A percentile compares a stretch with the other conserved stretches of the same genome.
Evolutionary conservation across 768 basidiomycete genomes (phyloP).

Genomic region (Brasilioporus rufonigricans): DNA sequence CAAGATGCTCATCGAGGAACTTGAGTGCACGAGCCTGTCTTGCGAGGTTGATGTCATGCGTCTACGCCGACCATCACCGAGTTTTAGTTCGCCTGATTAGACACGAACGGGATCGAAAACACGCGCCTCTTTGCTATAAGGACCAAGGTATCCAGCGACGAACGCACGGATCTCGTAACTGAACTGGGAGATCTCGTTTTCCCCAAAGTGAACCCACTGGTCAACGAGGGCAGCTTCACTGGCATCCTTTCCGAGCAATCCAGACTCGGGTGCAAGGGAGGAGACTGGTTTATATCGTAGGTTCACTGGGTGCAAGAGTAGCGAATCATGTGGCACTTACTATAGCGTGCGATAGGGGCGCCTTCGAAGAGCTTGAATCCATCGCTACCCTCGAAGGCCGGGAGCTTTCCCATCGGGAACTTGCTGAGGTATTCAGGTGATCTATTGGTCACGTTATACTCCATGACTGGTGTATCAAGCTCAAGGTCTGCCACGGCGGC

Average conservation of each 20-base stretch:
- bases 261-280: conserved; percentile 26
- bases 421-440: conserved; percentile 29
- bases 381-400: conserved; percentile 23
- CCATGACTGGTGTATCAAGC: conserved; percentile 21
- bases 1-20: conserved; percentile 26
- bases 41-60: conserved; percentile 13
- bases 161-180: conserved; percentile 21
- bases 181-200: conserved; percentile 23
- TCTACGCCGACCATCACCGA: conserved; percentile 1
- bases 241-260: conserved; percentile 23
- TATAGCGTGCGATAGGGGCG: conserved; percentile 28
- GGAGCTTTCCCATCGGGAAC: conserved; percentile 30
- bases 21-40: conserved; percentile 24
- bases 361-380: conserved; percentile 30
- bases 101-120: neutral
- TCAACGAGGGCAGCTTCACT: conserved; percentile 28
- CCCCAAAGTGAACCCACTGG: conserved; percentile 32
- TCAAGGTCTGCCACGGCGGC: conserved; percentile 26
- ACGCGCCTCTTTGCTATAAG: conserved; percentile 24
- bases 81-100: neutral
- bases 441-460: conserved; percentile 25
- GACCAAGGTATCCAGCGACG: conserved; percentile 18
- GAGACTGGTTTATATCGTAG: conserved; percentile 13
- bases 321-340: conserved; percentile 5
- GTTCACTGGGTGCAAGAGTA: neutral